A percentile compares a stretch with the other conserved stretches of the same genome.
phyloP scores from a whole-genome alignment of 2,329 filamentous ascomycete genomes.

The Penicillium expansum region DNA sequence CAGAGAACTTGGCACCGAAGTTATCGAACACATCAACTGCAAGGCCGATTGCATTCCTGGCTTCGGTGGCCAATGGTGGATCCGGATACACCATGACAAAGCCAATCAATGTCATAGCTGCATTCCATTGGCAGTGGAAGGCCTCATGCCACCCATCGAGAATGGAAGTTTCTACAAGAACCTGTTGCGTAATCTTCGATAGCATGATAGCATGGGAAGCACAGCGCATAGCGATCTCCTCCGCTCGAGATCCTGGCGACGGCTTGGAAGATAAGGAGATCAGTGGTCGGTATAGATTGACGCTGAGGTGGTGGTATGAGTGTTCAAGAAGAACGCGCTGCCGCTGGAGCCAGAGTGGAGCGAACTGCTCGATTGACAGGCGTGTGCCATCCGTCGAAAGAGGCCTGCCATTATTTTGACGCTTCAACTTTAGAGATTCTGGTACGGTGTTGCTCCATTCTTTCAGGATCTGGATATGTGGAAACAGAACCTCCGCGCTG shows the following conservation, averaged over 20 bases:
- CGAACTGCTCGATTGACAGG: constrained; percentile 37
- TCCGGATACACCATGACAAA: constrained; percentile 34
- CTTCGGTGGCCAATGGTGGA: not conserved
- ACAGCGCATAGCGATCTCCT: constrained; percentile 30
- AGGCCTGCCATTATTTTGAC: constrained; percentile 32
- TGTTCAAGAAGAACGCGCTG: constrained; percentile 45
- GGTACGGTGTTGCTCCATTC: constrained; percentile 40
- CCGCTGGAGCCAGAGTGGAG: constrained; percentile 43
- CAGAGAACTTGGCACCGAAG: constrained; percentile 37
- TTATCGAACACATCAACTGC: constrained; percentile 39
- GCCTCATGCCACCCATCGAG: constrained; percentile 30
- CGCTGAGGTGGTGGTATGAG: constrained; percentile 41
- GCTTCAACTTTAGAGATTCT: constrained; percentile 37
- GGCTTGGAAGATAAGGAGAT: constrained; percentile 34
- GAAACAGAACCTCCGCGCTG: constrained; percentile 32
- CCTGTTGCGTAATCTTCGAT: constrained; percentile 42
- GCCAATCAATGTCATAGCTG: constrained; percentile 35
- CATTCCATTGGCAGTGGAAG: constrained; percentile 32
- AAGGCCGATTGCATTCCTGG: constrained; percentile 34
- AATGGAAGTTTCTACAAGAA: constrained; percentile 18
- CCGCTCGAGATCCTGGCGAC: constrained; percentile 17
- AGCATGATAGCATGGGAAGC: constrained; percentile 37
- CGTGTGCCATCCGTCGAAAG: constrained; percentile 41
- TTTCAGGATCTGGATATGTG: constrained; percentile 27
- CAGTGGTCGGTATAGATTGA: constrained; percentile 43